Evolutionary conservation across 208 protist species (phyloP).

Genomic region (Trypanosoma rangeli): DNA sequence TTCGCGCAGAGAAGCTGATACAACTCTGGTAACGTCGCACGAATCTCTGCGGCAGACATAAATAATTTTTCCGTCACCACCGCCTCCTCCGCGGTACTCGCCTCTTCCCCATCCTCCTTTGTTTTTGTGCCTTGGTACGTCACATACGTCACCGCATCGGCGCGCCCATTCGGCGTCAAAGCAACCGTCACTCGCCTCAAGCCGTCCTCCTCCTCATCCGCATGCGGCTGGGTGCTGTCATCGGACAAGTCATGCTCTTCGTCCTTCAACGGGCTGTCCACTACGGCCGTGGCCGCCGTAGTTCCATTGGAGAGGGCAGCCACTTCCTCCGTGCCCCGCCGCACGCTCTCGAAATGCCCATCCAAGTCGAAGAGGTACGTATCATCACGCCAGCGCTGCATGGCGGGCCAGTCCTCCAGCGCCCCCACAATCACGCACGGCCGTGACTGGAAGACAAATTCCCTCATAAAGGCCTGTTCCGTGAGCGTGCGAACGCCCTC

Average conservation of each 20-base stretch:
- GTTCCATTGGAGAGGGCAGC: background rate
- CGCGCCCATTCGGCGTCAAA: constrained; percentile 91
- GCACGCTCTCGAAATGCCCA: constrained; percentile 38
- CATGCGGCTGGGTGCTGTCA: constrained; percentile 29
- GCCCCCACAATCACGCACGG: constrained; percentile 81
- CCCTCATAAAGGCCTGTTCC: constrained; percentile 81
- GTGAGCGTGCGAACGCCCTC: constrained; percentile 43
- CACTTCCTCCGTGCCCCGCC: constrained; percentile 17
- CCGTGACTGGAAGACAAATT: constrained; percentile 82
- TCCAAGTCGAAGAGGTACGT: constrained; percentile 80
- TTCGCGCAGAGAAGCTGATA: constrained; percentile 66
- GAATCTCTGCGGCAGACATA: constrained; percentile 78
- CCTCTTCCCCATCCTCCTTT: background rate
- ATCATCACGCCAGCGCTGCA: constrained; percentile 71
- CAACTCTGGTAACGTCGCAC: constrained; percentile 72
- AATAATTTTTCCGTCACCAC: constrained; percentile 64
- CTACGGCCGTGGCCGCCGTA: background rate
- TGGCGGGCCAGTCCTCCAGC: constrained; percentile 70
- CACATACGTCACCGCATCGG: constrained; percentile 86
- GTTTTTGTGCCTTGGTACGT: constrained; percentile 32
- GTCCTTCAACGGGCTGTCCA: background rate
- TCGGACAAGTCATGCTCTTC: constrained; percentile 3
- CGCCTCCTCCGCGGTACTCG: background rate
- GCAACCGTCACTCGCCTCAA: constrained; percentile 75
- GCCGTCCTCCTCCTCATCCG: constrained; percentile 16